A percentile compares a stretch with the other conserved stretches of the same genome.
These are phyloP conservation scores for Haplosporangium sp. DNA, from an alignment of 371 early-diverging fungal genomes.

Conservation along the genomic window DNA sequence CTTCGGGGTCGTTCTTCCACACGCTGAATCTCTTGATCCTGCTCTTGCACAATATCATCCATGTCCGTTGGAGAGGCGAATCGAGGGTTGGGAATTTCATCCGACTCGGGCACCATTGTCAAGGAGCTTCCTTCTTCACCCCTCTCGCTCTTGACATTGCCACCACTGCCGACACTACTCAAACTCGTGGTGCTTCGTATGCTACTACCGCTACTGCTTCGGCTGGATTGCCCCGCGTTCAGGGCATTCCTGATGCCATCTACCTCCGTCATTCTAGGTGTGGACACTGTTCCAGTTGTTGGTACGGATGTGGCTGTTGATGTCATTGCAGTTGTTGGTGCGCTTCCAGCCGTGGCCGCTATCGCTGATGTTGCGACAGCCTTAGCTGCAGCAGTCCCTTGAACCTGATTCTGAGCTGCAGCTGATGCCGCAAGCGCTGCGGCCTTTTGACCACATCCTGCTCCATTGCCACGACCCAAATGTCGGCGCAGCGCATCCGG, in stretches of 20 bases:
- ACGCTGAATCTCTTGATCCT: neutral
- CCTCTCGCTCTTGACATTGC: slow-evolving; percentile 3
- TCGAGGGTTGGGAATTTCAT: slow-evolving; percentile 4
- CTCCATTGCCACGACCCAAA: slow-evolving; percentile 52
- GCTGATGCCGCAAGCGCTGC: slow-evolving; percentile 8
- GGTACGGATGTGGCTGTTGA: neutral
- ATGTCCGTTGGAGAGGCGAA: slow-evolving; percentile 27
- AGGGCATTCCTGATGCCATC: slow-evolving; percentile 1
- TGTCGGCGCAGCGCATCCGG: slow-evolving; percentile 80
- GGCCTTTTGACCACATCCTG: slow-evolving; percentile 52
- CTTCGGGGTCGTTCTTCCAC: neutral
- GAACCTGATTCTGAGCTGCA: slow-evolving; percentile 10
- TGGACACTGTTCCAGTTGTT: neutral
- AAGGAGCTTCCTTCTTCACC: neutral
- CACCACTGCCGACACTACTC: slow-evolving; percentile 28
- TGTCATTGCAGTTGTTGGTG: neutral
- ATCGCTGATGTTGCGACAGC: neutral
- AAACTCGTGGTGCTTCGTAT: slow-evolving; percentile 29
- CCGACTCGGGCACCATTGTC: slow-evolving; percentile 5
- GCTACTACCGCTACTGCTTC: slow-evolving; percentile 43
- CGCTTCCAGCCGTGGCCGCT: neutral
- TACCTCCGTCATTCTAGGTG: slow-evolving; percentile 2
- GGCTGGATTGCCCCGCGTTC: slow-evolving; percentile 20
- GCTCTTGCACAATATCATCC: slow-evolving; percentile 22
- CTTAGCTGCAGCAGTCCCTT: neutral